These are phyloP conservation scores for Anethum foeniculum DNA, from an alignment of 140 eudicot species.

Conservation along the genomic window DNA sequence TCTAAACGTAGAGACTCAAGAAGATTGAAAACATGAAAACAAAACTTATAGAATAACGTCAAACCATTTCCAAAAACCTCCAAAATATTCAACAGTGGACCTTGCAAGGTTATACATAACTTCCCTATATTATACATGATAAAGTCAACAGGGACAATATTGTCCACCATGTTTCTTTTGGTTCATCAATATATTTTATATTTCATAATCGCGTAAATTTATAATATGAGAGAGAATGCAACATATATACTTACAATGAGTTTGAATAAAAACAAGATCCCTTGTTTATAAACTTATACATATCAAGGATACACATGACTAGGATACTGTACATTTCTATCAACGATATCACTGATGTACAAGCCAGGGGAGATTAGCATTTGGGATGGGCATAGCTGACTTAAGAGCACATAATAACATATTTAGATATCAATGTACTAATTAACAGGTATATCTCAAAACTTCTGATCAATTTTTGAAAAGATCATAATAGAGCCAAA, in stretches of 20 bases:
- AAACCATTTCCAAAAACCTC: background rate
- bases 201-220: too few species aligned
- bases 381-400: background rate
- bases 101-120: background rate
- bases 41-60: background rate
- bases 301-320: background rate
- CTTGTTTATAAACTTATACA: background rate
- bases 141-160: background rate
- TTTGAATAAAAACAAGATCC: background rate
- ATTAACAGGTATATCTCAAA: background rate
- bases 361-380: background rate
- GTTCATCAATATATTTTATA: background rate
- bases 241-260: too few species aligned
- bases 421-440: background rate
- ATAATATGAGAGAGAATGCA: too few species aligned
- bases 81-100: background rate
- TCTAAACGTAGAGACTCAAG: constrained; percentile 3
- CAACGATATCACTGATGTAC: background rate
- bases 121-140: background rate
- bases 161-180: background rate
- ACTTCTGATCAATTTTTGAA: background rate
- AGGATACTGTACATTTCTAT: background rate
- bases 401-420: background rate
- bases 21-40: background rate
- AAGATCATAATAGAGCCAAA: background rate